These are phyloP conservation scores for Paramecium caudatum DNA, from an alignment of 73 alveolate genomes.

Conservation along the genomic window DNA sequence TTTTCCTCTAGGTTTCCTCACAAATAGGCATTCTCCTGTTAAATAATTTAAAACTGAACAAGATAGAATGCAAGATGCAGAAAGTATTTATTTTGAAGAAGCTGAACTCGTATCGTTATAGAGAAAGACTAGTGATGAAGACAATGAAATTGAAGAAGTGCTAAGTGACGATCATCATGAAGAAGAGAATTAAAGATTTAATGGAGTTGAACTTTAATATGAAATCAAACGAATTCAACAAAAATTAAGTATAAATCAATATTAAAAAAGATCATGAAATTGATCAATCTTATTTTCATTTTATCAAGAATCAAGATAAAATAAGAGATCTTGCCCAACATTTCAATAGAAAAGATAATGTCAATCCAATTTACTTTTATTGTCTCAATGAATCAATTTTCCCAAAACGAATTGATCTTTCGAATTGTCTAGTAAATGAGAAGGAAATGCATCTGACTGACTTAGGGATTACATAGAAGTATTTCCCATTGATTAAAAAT, in stretches of 20 bases:
- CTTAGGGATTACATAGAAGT: conserved; percentile 12
- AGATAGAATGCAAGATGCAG: background rate
- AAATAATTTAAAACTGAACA: background rate
- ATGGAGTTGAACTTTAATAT: background rate
- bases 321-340: conserved; percentile 40
- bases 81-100: background rate
- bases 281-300: conserved; percentile 16
- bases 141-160: background rate
- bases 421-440: background rate
- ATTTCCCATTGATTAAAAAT: conserved; percentile 8
- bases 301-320: conserved; percentile 13
- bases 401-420: conserved; percentile 40
- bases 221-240: conserved; percentile 5
- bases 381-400: background rate
- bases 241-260: background rate
- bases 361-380: conserved; percentile 28
- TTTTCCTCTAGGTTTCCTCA: conserved; percentile 8
- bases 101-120: background rate
- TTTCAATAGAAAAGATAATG: conserved; percentile 25
- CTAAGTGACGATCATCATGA: background rate
- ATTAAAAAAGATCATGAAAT: conserved; percentile 14
- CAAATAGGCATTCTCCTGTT: background rate
- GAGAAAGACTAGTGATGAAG: background rate
- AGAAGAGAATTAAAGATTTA: conserved; percentile 8
- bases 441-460: conserved; percentile 34